Conservation (phyloP, 1,284 basidiomycete species). For the Ganoderma boninense region DNA sequence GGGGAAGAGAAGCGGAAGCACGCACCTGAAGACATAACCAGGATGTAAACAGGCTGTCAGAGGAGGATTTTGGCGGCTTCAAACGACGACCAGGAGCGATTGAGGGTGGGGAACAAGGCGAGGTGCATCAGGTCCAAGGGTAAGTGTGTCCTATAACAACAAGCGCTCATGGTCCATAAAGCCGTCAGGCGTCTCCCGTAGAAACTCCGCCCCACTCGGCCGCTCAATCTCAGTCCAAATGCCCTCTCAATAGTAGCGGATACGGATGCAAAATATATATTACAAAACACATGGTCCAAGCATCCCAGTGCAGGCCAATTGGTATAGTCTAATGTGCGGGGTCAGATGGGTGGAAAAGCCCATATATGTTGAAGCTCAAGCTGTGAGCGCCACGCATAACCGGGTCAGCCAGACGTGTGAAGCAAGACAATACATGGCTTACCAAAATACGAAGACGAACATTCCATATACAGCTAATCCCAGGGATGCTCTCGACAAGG, state of each 20-base stretch:
- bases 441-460: slow-evolving; percentile 91
- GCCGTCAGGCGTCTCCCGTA: slow-evolving; percentile 22
- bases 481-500: slow-evolving; percentile 69
- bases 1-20: slow-evolving; percentile 10
- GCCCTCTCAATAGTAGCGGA: not conserved
- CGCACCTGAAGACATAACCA: slow-evolving; percentile 31
- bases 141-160: slow-evolving; percentile 34
- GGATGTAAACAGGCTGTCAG: slow-evolving; percentile 8
- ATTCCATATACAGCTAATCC: slow-evolving; percentile 80
- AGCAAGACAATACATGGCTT: slow-evolving; percentile 45
- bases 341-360: slow-evolving; percentile 50
- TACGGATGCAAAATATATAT: not conserved
- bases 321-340: slow-evolving; percentile 32
- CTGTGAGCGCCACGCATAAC: slow-evolving; percentile 46
- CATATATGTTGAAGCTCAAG: slow-evolving; percentile 80
- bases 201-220: slow-evolving; percentile 20
- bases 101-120: slow-evolving; percentile 35
- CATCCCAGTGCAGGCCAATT: not conserved
- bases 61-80: slow-evolving; percentile 18
- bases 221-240: slow-evolving; percentile 5
- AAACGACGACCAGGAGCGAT: slow-evolving; percentile 26
- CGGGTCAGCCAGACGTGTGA: slow-evolving; percentile 12
- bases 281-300: slow-evolving; percentile 5
- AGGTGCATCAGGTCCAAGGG: slow-evolving; percentile 45
- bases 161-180: slow-evolving; percentile 27